Evolutionary conservation across 2,329 filamentous ascomycete species (phyloP).

Genomic region (Botryotinia calthae): DNA sequence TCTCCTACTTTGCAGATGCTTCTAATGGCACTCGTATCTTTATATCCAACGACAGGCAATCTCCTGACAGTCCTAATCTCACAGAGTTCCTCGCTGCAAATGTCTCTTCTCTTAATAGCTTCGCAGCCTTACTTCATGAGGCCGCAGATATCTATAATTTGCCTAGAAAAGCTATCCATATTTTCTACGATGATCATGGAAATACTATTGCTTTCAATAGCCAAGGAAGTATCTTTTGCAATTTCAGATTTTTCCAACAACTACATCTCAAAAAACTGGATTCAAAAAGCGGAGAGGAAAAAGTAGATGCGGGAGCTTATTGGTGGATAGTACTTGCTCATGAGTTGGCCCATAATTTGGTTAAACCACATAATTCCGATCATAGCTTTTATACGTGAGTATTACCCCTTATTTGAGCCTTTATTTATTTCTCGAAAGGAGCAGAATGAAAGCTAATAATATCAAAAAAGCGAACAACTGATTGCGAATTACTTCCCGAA

Average conservation of each 20-base stretch:
- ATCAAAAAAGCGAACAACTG: conserved; percentile 62
- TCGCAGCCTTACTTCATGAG: conserved; percentile 67
- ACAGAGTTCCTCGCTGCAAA: conserved; percentile 61
- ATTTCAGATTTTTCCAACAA: conserved; percentile 81
- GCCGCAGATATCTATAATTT: conserved; percentile 72
- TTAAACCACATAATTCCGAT: conserved; percentile 70
- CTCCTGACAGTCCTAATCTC: conserved; percentile 49
- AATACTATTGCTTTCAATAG: conserved; percentile 91
- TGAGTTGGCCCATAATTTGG: conserved; percentile 92
- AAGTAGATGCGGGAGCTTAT: conserved; percentile 71
- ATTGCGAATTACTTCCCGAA: conserved; percentile 73
- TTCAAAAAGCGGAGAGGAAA: conserved; percentile 45
- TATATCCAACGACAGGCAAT: conserved; percentile 50
- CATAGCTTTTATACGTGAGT: conserved; percentile 79
- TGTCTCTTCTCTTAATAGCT: conserved; percentile 61
- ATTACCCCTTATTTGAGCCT: conserved; percentile 11
- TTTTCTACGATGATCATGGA: conserved; percentile 79
- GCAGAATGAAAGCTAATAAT: neutral
- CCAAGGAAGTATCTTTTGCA: conserved; percentile 87
- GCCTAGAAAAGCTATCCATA: conserved; percentile 66
- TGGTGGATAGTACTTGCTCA: conserved; percentile 98
- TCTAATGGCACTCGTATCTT: conserved; percentile 73
- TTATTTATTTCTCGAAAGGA: neutral
- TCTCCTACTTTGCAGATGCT: conserved; percentile 67
- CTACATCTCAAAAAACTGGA: conserved; percentile 61